Conservation (phyloP, 192 early-diverging fungal genomes). For the Umbelopsis ramanniana region DNA sequence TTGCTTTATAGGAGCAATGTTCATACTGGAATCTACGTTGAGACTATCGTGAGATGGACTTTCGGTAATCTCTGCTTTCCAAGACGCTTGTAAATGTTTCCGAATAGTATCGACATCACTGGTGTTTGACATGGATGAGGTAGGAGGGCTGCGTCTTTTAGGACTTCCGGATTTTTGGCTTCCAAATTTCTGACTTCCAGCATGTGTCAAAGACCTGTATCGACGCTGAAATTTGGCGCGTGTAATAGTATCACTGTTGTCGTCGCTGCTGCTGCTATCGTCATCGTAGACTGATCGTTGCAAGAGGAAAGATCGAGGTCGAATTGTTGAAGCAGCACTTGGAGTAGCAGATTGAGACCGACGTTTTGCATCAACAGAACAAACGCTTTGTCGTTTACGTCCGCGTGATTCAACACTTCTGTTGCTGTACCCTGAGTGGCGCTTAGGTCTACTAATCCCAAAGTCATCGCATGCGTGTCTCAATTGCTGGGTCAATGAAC, state of each 20-base stretch:
- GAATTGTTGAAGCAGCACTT: conserved; percentile 4
- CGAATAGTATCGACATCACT: conserved; percentile 18
- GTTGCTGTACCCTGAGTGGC: background rate
- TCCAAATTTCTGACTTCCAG: conserved; percentile 11
- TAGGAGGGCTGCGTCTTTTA: background rate
- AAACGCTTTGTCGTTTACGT: conserved; percentile 6
- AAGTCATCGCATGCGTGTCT: background rate
- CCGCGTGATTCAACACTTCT: background rate
- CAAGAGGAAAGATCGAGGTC: background rate
- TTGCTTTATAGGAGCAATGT: background rate
- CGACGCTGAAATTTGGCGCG: conserved; percentile 20
- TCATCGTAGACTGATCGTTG: conserved; percentile 4
- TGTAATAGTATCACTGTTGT: conserved; percentile 15
- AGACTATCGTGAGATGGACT: conserved; percentile 13
- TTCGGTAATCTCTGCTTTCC: background rate
- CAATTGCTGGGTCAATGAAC: background rate
- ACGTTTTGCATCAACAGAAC: conserved; percentile 8
- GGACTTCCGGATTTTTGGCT: conserved; percentile 7
- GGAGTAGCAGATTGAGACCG: conserved; percentile 10
- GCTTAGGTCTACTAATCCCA: background rate
- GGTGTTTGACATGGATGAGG: conserved; percentile 4
- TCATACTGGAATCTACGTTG: background rate
- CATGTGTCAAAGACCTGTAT: background rate
- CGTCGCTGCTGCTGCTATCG: conserved; percentile 14
- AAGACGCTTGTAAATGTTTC: conserved; percentile 13